Percentiles rank a stretch among this genome's conserved stretches.
Conservation (phyloP, 345 rosid genomes). For the Euclidium syriacum region DNA sequence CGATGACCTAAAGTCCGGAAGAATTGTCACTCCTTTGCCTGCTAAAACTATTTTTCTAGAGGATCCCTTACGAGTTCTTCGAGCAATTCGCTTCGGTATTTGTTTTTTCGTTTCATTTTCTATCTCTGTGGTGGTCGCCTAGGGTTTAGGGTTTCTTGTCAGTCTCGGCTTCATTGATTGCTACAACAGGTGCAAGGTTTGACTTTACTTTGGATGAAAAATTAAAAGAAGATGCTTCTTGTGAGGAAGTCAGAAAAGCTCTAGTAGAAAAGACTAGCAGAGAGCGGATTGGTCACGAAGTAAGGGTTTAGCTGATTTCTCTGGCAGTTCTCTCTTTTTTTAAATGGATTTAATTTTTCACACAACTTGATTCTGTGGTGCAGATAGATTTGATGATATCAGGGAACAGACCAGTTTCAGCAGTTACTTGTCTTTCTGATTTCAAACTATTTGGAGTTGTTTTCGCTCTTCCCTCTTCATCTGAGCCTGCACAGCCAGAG, state of each 20-base stretch:
- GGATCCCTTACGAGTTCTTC: constrained; percentile 92
- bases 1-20: constrained; percentile 72
- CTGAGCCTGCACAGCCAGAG: constrained; percentile 51
- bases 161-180: constrained; percentile 17
- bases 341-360: constrained; percentile 5
- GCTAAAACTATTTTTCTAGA: constrained; percentile 87
- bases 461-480: constrained; percentile 51
- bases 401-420: constrained; percentile 77
- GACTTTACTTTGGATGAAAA: constrained; percentile 65
- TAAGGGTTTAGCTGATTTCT: constrained; percentile 37
- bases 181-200: constrained; percentile 76
- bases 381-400: constrained; percentile 90
- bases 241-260: constrained; percentile 71
- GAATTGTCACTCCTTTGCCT: constrained; percentile 80
- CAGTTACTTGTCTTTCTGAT: constrained; percentile 48
- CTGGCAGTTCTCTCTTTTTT: background rate
- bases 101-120: background rate
- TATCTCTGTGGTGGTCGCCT: background rate
- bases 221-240: constrained; percentile 65
- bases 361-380: constrained; percentile 23
- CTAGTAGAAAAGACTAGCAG: constrained; percentile 82
- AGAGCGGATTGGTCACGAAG: constrained; percentile 92
- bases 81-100: constrained; percentile 96
- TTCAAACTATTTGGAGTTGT: constrained; percentile 65
- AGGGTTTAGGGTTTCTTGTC: too few relatives aligned